phyloP scores from a whole-genome alignment of 208 protist species.

The Sergeia podlipaevii region DNA sequence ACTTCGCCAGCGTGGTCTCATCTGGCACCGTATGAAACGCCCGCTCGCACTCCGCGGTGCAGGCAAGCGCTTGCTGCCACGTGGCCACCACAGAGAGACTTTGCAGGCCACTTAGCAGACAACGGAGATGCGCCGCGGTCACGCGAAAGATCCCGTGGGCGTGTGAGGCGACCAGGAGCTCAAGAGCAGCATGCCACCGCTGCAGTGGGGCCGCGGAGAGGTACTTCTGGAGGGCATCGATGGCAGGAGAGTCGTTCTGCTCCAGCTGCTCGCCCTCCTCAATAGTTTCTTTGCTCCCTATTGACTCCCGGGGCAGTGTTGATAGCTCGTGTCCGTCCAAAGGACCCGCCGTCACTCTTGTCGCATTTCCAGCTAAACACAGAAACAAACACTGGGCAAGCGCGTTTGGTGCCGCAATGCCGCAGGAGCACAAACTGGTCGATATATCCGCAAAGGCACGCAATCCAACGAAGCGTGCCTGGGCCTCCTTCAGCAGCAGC shows the following conservation, averaged over 20 bases:
- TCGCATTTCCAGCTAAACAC: slow-evolving; percentile 49
- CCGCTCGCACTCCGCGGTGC: slow-evolving; percentile 24
- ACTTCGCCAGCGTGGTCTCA: slow-evolving; percentile 31
- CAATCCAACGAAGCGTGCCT: slow-evolving; percentile 54
- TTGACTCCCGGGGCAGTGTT: no score
- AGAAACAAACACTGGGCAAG: slow-evolving; percentile 71
- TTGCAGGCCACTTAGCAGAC: slow-evolving; percentile 58
- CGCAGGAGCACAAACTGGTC: slow-evolving; percentile 6
- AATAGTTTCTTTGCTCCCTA: no score
- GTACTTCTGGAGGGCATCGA: slow-evolving; percentile 6
- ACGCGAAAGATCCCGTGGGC: slow-evolving; percentile 24
- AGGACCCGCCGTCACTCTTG: no score
- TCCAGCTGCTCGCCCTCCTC: no score
- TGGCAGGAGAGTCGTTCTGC: not conserved
- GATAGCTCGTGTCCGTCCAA: no score
- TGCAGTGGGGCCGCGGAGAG: slow-evolving; percentile 14
- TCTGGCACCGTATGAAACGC: slow-evolving; percentile 30
- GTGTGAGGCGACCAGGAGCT: slow-evolving; percentile 26
- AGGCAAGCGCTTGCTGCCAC: slow-evolving; percentile 47
- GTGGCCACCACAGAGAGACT: slow-evolving; percentile 53
- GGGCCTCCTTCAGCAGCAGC: slow-evolving; percentile 53
- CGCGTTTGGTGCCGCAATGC: slow-evolving; percentile 27
- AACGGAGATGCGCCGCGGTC: slow-evolving; percentile 48
- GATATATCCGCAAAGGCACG: slow-evolving; percentile 28
- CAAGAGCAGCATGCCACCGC: slow-evolving; percentile 44